Conservation (phyloP, 106 monocot genomes). For the Dendrobium officinale region DNA sequence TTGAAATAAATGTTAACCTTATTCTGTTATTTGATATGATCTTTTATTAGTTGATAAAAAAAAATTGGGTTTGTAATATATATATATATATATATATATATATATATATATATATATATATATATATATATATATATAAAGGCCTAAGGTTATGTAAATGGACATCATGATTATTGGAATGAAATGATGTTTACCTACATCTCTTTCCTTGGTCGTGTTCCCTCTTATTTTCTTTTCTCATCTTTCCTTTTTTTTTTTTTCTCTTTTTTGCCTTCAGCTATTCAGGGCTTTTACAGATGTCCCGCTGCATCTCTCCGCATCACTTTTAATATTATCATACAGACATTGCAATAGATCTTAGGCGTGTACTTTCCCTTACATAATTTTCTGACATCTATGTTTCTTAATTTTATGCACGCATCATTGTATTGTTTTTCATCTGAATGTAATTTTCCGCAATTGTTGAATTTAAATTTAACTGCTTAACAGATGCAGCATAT, state of each 20-base stretch:
- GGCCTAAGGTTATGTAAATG: too few relatives aligned
- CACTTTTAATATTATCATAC: not conserved
- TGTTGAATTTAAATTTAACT: constrained; percentile 2
- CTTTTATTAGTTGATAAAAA: too few relatives aligned
- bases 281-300: not conserved
- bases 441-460: not conserved
- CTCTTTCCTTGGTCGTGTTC: not conserved
- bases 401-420: not conserved
- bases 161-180: too few relatives aligned
- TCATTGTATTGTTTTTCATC: not conserved
- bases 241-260: not conserved
- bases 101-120: too few relatives aligned
- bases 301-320: not conserved
- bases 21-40: too few relatives aligned
- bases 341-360: not conserved
- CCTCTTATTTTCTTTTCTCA: not conserved
- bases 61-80: too few relatives aligned
- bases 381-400: not conserved
- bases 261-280: not conserved
- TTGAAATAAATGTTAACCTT: too few relatives aligned
- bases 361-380: not conserved
- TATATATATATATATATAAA: too few relatives aligned
- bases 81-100: too few relatives aligned
- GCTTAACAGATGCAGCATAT: not conserved
- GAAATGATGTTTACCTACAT: too few relatives aligned